A percentile compares a stretch with the other conserved stretches of the same genome.
phyloP scores from a whole-genome alignment of 2,329 filamentous ascomycete genomes.

The Chaetomiaceae sp. region DNA sequence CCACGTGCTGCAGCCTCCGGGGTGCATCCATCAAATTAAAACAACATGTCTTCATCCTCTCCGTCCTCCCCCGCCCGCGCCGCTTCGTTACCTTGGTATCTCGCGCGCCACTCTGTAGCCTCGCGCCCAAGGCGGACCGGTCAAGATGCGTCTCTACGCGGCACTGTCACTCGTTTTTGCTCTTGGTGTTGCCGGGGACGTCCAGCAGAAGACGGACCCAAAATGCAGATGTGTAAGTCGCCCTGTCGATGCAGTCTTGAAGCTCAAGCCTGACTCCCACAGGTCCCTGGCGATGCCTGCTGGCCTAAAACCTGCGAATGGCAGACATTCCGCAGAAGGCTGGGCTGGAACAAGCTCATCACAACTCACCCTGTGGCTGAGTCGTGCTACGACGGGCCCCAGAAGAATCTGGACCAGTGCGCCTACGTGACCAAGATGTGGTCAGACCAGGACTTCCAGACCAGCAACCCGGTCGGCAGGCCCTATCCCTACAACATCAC shows the following conservation, averaged over 20 bases:
- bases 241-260: not conserved
- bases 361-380: conserved; percentile 47
- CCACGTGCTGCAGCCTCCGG: not conserved
- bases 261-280: not conserved
- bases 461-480: conserved; percentile 7
- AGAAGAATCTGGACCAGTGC: conserved; percentile 7
- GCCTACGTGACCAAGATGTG: conserved; percentile 13
- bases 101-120: not conserved
- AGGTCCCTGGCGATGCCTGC: conserved; percentile 43
- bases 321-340: conserved; percentile 45
- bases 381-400: conserved; percentile 41
- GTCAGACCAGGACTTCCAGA: conserved; percentile 15
- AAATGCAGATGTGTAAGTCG: conserved; percentile 13
- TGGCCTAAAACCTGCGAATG: conserved; percentile 49
- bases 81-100: not conserved
- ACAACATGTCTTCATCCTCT: not conserved
- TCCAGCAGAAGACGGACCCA: not conserved
- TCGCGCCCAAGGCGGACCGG: not conserved
- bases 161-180: conserved; percentile 5
- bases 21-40: not conserved
- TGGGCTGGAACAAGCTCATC: conserved; percentile 47
- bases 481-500: conserved; percentile 19
- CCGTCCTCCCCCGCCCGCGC: too few species aligned
- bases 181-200: not conserved
- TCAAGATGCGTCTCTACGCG: conserved; percentile 11